phyloP scores from a whole-genome alignment of 2,329 filamentous ascomycete genomes.

The Botrytis paeoniae region DNA sequence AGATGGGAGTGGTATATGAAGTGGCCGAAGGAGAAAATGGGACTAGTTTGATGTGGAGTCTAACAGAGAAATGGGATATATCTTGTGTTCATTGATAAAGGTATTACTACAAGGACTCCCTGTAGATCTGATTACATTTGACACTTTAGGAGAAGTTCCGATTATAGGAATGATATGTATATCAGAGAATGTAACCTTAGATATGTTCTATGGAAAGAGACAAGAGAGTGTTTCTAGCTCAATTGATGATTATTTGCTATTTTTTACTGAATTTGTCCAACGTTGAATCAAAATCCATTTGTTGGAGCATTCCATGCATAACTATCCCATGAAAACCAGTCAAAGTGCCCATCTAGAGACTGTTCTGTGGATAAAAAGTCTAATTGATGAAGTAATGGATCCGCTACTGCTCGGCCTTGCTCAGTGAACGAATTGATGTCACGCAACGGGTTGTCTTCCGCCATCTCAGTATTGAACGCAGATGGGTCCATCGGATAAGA shows the following conservation, averaged over 20 bases:
- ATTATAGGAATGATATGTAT: neutral
- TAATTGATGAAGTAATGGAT: conserved; percentile 5
- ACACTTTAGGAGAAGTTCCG: neutral
- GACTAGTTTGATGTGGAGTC: neutral
- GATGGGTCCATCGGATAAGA: conserved; percentile 17
- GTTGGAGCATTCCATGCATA: neutral
- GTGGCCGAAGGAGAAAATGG: conserved; percentile 12
- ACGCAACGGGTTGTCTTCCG: neutral
- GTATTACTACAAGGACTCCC: neutral
- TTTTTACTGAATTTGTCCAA: too few relatives aligned
- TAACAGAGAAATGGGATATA: neutral
- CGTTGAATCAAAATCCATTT: neutral
- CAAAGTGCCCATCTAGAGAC: conserved; percentile 19
- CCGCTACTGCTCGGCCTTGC: neutral
- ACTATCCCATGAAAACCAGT: conserved; percentile 24
- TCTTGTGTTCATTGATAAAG: neutral
- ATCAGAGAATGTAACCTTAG: neutral
- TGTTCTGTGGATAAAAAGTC: conserved; percentile 12
- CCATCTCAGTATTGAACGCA: neutral
- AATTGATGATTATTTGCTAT: neutral
- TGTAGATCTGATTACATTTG: neutral
- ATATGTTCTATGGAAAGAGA: neutral
- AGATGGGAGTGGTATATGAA: conserved; percentile 7
- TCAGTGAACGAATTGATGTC: neutral
- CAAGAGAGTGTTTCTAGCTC: neutral